A percentile compares a stretch with the other conserved stretches of the same genome.
Evolutionary conservation across 306 rosid species (phyloP).

Genomic region (Cucurbita ficifolia): DNA sequence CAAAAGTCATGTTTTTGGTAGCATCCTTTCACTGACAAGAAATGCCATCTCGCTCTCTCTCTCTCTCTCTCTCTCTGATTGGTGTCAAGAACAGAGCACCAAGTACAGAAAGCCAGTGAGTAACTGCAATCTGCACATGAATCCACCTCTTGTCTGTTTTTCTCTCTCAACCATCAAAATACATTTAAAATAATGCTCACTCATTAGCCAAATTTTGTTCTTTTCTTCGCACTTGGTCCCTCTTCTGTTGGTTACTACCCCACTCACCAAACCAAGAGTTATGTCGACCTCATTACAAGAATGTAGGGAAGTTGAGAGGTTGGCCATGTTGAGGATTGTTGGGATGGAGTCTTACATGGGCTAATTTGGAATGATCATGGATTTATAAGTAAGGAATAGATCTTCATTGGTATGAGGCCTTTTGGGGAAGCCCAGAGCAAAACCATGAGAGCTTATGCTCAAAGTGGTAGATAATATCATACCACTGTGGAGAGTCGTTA

Average conservation of each 20-base stretch:
- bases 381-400: too few species aligned
- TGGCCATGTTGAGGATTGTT: too few species aligned
- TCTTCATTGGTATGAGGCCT: too few species aligned
- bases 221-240: slow-evolving; percentile 29
- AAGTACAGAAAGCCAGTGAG: slow-evolving; percentile 34
- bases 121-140: slow-evolving; percentile 61
- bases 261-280: slow-evolving; percentile 29
- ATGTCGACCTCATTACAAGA: not conserved
- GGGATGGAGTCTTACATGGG: too few species aligned
- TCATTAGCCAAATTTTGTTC: slow-evolving; percentile 17
- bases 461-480: too few species aligned
- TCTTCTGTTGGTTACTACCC: slow-evolving; percentile 26
- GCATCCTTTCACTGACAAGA: slow-evolving; percentile 46
- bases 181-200: not conserved
- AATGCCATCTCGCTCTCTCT: slow-evolving; percentile 15
- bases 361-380: too few species aligned
- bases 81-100: slow-evolving; percentile 31
- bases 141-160: slow-evolving; percentile 36
- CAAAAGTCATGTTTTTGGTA: slow-evolving; percentile 23
- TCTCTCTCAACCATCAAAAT: slow-evolving; percentile 10
- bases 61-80: slow-evolving; percentile 5
- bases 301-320: not conserved
- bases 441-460: too few species aligned
- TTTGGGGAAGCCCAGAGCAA: too few species aligned
- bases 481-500: too few species aligned